Conservation (phyloP, 139 green algal species). For the Picochlorum sp. region DNA sequence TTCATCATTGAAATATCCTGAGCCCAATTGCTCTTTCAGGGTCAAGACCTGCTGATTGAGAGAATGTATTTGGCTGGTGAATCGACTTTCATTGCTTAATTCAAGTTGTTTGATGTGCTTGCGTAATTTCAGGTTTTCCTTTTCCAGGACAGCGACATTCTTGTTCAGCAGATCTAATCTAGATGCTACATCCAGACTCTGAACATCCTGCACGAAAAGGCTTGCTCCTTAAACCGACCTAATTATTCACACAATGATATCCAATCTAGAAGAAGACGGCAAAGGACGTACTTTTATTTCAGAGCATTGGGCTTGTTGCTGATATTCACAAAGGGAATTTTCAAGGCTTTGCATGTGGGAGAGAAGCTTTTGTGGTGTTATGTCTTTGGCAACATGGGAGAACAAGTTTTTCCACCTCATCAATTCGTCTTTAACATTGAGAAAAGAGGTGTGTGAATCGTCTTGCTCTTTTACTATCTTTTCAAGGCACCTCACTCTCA, state of each 20-base stretch:
- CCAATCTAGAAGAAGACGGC: too few relatives aligned
- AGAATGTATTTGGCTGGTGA: background rate
- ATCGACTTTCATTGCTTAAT: too few relatives aligned
- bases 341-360: slow-evolving; percentile 21
- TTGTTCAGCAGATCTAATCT: too few relatives aligned
- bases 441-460: slow-evolving; percentile 8
- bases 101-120: too few relatives aligned
- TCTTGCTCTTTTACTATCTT: slow-evolving; percentile 14
- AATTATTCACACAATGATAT: too few relatives aligned
- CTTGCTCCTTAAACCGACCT: too few relatives aligned
- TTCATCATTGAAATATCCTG: slow-evolving; percentile 52
- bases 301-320: too few relatives aligned
- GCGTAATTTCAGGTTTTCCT: too few relatives aligned
- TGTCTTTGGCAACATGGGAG: slow-evolving; percentile 14
- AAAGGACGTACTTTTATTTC: too few relatives aligned
- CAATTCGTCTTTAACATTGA: slow-evolving; percentile 15
- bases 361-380: slow-evolving; percentile 27
- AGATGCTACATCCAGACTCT: too few relatives aligned
- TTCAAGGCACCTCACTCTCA: slow-evolving; percentile 9
- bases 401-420: slow-evolving; percentile 21
- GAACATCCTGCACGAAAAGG: too few relatives aligned
- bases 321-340: background rate
- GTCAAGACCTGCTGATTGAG: slow-evolving; percentile 8
- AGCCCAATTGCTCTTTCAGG: slow-evolving; percentile 45
- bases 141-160: too few relatives aligned